Evolutionary conservation across 1,139 yeast species (phyloP).

Genomic region (Zygoascus hellenicus): DNA sequence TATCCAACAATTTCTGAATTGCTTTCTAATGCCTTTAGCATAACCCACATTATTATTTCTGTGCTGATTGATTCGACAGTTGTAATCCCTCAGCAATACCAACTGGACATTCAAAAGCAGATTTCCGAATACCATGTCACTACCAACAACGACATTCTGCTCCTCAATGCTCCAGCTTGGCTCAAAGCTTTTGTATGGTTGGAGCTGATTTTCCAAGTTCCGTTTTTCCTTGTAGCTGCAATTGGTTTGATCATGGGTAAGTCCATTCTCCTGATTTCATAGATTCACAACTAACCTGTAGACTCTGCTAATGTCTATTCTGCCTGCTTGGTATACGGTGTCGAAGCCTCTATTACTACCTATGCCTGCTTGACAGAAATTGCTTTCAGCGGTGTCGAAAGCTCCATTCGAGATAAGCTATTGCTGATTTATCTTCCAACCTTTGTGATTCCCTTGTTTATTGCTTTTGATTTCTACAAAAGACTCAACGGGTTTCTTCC

Average conservation of each 20-base stretch:
- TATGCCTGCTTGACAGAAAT: constrained; percentile 48
- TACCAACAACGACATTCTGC: constrained; percentile 64
- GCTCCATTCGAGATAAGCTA: constrained; percentile 40
- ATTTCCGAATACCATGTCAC: constrained; percentile 54
- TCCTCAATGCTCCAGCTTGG: constrained; percentile 60
- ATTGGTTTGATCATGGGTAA: constrained; percentile 25
- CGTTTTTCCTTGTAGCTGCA: constrained; percentile 55
- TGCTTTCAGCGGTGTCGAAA: constrained; percentile 30
- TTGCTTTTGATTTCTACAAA: constrained; percentile 45
- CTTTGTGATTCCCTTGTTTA: constrained; percentile 52
- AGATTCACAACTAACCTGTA: background rate
- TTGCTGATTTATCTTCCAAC: constrained; percentile 60
- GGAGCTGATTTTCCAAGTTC: constrained; percentile 71
- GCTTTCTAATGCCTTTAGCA: constrained; percentile 13
- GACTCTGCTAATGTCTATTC: constrained; percentile 39
- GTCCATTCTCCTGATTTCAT: background rate
- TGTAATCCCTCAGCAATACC: constrained; percentile 52
- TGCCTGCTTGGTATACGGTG: constrained; percentile 59
- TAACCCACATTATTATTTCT: constrained; percentile 70
- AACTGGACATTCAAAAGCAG: constrained; percentile 42
- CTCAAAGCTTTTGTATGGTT: constrained; percentile 60
- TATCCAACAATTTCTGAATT: background rate
- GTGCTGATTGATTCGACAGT: constrained; percentile 67
- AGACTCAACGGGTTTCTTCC: constrained; percentile 24
- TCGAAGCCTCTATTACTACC: constrained; percentile 72